Evolutionary conservation across 306 rosid species (phyloP), one percentile per base, ranked within the genome.

Genomic region (Glycyrrhiza uralensis): DNA sequence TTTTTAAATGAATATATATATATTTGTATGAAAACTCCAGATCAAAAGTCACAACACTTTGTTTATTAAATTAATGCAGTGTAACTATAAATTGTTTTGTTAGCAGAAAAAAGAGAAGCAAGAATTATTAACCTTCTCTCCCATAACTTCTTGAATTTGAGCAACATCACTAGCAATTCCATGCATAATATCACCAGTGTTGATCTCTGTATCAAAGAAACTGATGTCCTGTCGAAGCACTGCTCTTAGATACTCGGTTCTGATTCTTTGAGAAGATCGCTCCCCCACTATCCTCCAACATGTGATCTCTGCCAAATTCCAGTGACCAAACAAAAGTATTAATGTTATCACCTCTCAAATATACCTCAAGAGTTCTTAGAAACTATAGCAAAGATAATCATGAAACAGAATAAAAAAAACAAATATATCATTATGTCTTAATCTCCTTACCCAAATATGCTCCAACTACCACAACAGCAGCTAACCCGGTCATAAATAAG

Each of bases 261-360:
- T 89, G 36, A 93, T 93, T 65, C 94, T 79, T 64, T 88, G 92
- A 52, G 97, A 93, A 19, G 94, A 80, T 57, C 97, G 50, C 78
- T 89, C 98, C 50, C 97, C 98, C 19, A 93, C 97, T 79, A 90
- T 50, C 75, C 97, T 93, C 97, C 97, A 93, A 69, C 98, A 93
- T 10, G 96, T 78, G 73, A 93, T 87, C 85, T 93, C 98, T 93
- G 94, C 74, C 69, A 73, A n/a, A 78, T 77, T 79, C 72, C 33
- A 15, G 23, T 30, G 14, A 65, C 42, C 39, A 71, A 22, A n/a
- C 18, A 71, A 24, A 71, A 19, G 9, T 50, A 55, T 46, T 62
- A 29, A 1, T 36, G n/a, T 32, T 45, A 24, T 54, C 56, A 59
- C 71, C 33, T 28, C 44, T 9, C 17, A 50, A 5, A 35, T 20